Conservation (phyloP, 371 early-diverging fungal genomes). For the Batrachochytrium dendrobatidis region DNA sequence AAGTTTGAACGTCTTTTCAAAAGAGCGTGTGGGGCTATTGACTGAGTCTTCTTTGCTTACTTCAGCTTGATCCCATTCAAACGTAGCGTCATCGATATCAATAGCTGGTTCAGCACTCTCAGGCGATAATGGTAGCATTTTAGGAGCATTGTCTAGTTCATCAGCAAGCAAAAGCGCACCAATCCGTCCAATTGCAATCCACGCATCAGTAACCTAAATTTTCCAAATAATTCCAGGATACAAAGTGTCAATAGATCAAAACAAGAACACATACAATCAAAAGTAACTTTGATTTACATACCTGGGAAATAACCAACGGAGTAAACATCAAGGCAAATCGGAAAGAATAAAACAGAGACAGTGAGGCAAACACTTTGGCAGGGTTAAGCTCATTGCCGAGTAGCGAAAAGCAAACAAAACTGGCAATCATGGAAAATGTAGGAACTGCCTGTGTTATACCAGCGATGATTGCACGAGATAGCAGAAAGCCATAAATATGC, state of each 20-base stretch:
- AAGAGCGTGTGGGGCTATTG: not conserved
- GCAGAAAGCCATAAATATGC: conserved; percentile 3
- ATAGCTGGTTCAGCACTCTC: not conserved
- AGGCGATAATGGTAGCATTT: not conserved
- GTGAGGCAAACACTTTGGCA: conserved; percentile 8
- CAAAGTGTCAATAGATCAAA: conserved; percentile 5
- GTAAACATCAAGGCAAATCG: conserved; percentile 14
- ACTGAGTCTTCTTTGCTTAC: not conserved
- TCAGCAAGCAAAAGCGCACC: conserved; percentile 11
- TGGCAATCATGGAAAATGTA: conserved; percentile 15
- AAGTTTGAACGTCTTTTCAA: not conserved
- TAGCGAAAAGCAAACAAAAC: conserved; percentile 9
- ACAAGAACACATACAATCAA: too few relatives aligned
- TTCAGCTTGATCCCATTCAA: conserved; percentile 5
- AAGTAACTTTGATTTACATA: too few relatives aligned
- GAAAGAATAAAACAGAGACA: conserved; percentile 16
- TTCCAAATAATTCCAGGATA: conserved; percentile 1
- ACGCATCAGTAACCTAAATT: conserved; percentile 9
- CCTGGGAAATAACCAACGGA: conserved; percentile 14
- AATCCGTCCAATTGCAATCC: conserved; percentile 15
- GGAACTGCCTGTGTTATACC: conserved; percentile 18
- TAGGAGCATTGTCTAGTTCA: conserved; percentile 11
- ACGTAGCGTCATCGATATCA: not conserved
- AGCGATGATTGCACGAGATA: conserved; percentile 10
- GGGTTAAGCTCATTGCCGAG: conserved; percentile 8